Evolutionary conservation across 192 early-diverging fungal species (phyloP), one percentile per base, ranked within the genome.

Genomic region (Chytriomyces sp.): DNA sequence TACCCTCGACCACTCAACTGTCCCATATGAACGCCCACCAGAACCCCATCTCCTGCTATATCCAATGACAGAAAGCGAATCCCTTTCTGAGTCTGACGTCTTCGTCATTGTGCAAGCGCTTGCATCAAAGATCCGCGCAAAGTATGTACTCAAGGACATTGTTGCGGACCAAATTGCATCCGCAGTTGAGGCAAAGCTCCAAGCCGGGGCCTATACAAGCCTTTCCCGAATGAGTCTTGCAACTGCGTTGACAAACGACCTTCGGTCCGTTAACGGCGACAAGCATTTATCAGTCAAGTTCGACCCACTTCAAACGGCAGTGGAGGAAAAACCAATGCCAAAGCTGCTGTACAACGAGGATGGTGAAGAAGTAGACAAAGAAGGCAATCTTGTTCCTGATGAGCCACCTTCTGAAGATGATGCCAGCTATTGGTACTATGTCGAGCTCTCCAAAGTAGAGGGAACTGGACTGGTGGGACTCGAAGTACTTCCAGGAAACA

Each of bases 211-310:
- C 1, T 59, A 59, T 28, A 1, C 57, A 0, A 1, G 19, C 26
- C 25, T 59, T 28, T 22, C 32, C 26, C 19, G 26, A 1, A 14
- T 17, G 17, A 26, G 19, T 17, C 26, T 59, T 2, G 57, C 57
- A 2, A 26, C 17, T 17, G 26, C 25, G 14, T 28, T 59, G 3
- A 62, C 59, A 30, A 33, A 7, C 31, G 66, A 68, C 28, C 56
- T 68, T 62, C 56, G 57, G 14, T 62, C 66, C 19, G 55, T 68
- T 30, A 68, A 68, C 28, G 55, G 55, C 17, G 66, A 68, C 66
- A 68, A 68, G 66, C 66, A 68, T 28, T 3, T 68, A 57, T 1
- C 0, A 8, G 49, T 68, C 0, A 17, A 1, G 2, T 68, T 68
- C 34, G 25, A 26, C 17, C 19, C 17, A 14, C 19, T 17, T 14